Base-by-base conservation (phyloP, 768 basidiomycete species). In the Suillus subaureus region DNA sequence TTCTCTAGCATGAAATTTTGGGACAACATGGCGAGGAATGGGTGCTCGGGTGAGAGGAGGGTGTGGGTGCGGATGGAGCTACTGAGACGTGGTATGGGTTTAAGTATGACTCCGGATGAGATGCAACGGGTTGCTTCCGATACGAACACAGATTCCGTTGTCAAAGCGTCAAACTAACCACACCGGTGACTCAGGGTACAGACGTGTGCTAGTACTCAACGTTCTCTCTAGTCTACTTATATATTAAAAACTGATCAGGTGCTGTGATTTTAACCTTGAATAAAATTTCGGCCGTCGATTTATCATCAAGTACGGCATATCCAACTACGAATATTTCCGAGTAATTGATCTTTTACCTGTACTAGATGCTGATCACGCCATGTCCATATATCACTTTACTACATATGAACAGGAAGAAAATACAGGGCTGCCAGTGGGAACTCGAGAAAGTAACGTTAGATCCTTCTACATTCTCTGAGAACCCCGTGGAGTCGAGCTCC, bases 1-100 rank as follows among this genome's bases (percentile, higher is more conserved):
- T 80, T 75, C 43, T 83, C 83, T 68, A 87, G 81, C 77, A 87
- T 86, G 68, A 91, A 92, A 73, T 94, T 96, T 67, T 87, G 58
- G 47, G 76, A 85, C 66, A 85, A 81, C 87, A 89, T 88, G 35
- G 40, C 23, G 64, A 47, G 42, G 56, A n/a, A 65, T 57, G 47
- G 28, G 61, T 69, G 56, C 12, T n/a, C n/a, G 45, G 62, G 70
- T 54, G 16, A 61, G 21, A 45, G 37, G 66, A 56, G 39, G 61
- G 28, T 52, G 49, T 43, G 16, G 35, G 21, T 6, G 39, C 6
- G 11, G n/a, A 40, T 2, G 33, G 16, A 21, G 43, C 13, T 18
- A 58, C 45, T 37, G 49, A 18, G 1, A 26, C 61, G 66, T 72
- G 67, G 58, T 12, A 40, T 11, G 58, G 16, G 18, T 31, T 42